Evolutionary conservation across 192 early-diverging fungal species (phyloP).

Genomic region (Podila epigama): DNA sequence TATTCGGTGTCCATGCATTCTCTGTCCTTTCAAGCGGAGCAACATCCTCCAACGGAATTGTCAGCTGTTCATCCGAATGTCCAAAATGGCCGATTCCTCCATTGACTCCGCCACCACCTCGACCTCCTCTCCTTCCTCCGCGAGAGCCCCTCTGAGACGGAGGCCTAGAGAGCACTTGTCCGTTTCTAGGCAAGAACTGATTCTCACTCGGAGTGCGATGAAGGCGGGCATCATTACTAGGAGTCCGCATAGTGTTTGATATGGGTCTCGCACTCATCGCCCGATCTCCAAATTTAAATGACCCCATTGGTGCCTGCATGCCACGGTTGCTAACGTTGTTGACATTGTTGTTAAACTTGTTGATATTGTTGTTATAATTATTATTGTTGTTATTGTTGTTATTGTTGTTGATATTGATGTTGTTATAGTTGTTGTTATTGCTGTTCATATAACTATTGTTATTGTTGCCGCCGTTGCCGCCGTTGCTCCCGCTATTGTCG

Average conservation of each 20-base stretch:
- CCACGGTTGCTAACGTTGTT: no score
- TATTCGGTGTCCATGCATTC: slow-evolving; percentile 80
- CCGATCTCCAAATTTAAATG: slow-evolving; percentile 55
- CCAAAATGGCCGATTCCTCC: slow-evolving; percentile 61
- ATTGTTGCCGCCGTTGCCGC: no score
- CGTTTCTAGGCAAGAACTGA: slow-evolving; percentile 29
- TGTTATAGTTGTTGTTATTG: no score
- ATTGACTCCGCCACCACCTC: no score
- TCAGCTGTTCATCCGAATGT: slow-evolving; percentile 52
- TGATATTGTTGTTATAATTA: no score
- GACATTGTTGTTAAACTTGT: no score
- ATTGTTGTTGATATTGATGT: no score
- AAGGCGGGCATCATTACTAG: slow-evolving; percentile 43
- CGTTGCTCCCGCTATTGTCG: no score
- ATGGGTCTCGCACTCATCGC: slow-evolving; percentile 31
- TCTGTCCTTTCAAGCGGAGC: slow-evolving; percentile 84
- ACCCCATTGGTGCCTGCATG: slow-evolving; percentile 44
- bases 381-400: no score
- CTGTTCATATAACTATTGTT: no score
- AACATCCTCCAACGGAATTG: slow-evolving; percentile 65
- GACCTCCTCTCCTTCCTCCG: slow-evolving; percentile 59
- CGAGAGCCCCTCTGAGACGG: slow-evolving; percentile 56
- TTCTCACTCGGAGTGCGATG: slow-evolving; percentile 24
- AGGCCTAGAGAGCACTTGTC: slow-evolving; percentile 27
- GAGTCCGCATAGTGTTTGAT: slow-evolving; percentile 52